Evolutionary conservation across 2,329 filamentous ascomycete genomes (phyloP), one percentile per base, ranked within the genome.

Genomic region (Penicillium crustosum): DNA sequence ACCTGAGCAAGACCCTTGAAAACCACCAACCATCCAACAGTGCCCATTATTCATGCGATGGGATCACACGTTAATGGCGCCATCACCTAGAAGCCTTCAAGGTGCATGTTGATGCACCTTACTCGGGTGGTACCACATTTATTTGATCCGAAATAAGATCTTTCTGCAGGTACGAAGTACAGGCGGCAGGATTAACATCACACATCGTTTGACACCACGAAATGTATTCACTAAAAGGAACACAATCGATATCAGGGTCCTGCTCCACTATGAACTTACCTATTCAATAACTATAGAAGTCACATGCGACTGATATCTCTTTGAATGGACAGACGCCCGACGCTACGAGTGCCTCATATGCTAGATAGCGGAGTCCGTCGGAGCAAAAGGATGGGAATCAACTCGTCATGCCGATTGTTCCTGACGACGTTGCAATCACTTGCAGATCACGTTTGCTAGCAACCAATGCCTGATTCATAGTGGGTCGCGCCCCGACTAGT

Each of bases 401-500:
- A 59, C 52, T 61, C 50, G 61, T 55, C 57, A 62, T 64, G 59
- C 61, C 49, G 49, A 44, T 58, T 63, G 42, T 39, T 15, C 25
- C 29, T 60, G 43, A 52, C 56, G 52, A 60, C 31, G 62, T 65
- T 63, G 31, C 63, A 65, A 51, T 58, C 25, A n/a, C 4, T 7
- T n/a, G 25, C 3, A 43, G 36, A 33, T 44, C 59, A 54, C 55
- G 29, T 49, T 33, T 25, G 6, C 9, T 1, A 31, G 4, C 9
- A 19, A 39, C 59, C 51, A 63, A 60, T 61, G 9, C n/a, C 19
- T 29, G 27, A n/a, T 33, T 33, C 6, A 21, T 8, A 15, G 39
- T 36, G 49, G 58, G 54, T 45, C 33, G 23, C 10, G 12, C 35
- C 41, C 29, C 48, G 38, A 33, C 41, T 43, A 21, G n/a, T 25